Base-by-base conservation (phyloP, 2,329 filamentous ascomycete genomes). In the Cryphonectria radicalis region DNA sequence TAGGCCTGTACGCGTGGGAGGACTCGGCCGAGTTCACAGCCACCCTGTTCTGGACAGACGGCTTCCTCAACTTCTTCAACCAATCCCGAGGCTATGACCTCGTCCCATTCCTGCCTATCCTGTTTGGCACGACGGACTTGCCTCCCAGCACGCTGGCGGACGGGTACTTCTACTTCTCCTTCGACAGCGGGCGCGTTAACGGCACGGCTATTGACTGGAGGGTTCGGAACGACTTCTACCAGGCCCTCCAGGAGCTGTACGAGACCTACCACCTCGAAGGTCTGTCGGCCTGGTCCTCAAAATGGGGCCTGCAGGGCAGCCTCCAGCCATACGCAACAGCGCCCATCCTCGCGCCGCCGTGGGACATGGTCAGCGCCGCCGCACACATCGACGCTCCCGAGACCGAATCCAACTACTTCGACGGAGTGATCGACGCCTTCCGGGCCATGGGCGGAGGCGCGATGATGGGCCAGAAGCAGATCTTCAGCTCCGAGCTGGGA, bases 341-440 rank as follows among this genome's bases (percentile, higher is more conserved):
- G 14, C 68, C 68, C 4, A 22, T 57, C 10, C 68, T 64, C 40
- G 68, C 68, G 3, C 68, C 68, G 14, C 68, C 68, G 2, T 69
- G 68, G 68, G 68, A 69, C 40, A 69, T 69, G 68, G 68, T 69
- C 62, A 69, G 68, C 32, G 50, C 68, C 2, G 68, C 68, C 25
- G 68, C 68, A 28, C 68, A 69, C 53, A 69, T 69, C 50, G 68
- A 69, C 42, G 68, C 68, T 17, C 68, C 68, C 63, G 68, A 69
- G 68, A 69, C 68, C n/a, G 68, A 69, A 50, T 69, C 68, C 14
- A 69, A 69, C 62, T 69, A 69, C n/a, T 69, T 69, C 25, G 68
- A 69, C 53, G 63, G 63, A 22, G 68, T 69, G 32, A 69, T 69
- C 25, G 68, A 69, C 6, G 68, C 68, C 6, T 69, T 69, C 25